Conservation (phyloP, 2,329 filamentous ascomycete genomes). For the Penicillium paneum region DNA sequence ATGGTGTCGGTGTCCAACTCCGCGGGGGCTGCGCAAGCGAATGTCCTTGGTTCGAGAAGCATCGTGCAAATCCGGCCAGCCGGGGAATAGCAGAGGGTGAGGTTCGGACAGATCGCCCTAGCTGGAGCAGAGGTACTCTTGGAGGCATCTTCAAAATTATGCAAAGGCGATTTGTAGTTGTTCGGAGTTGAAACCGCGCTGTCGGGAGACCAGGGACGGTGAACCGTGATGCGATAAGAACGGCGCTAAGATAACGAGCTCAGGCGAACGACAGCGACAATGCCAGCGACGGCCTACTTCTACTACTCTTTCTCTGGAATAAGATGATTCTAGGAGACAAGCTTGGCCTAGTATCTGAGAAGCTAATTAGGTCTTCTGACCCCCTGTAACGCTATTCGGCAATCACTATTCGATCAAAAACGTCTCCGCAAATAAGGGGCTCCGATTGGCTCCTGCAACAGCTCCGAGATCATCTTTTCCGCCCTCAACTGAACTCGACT, state of each 20-base stretch:
- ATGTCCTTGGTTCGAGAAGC: slow-evolving; percentile 30
- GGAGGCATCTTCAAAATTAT: slow-evolving; percentile 24
- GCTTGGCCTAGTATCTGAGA: neutral
- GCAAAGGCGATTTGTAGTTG: neutral
- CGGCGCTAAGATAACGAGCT: slow-evolving; percentile 19
- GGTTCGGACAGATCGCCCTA: slow-evolving; percentile 20
- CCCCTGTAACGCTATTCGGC: neutral
- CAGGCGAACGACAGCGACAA: neutral
- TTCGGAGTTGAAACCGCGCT: slow-evolving; percentile 2
- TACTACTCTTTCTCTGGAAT: neutral
- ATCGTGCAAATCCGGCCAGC: slow-evolving; percentile 18
- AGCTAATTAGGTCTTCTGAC: neutral
- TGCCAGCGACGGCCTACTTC: neutral
- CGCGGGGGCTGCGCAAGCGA: slow-evolving; percentile 35
- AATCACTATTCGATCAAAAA: neutral
- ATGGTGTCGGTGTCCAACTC: slow-evolving; percentile 52
- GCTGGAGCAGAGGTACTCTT: slow-evolving; percentile 20
- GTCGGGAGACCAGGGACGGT: slow-evolving; percentile 4
- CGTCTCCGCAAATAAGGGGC: slow-evolving; percentile 17
- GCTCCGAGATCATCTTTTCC: slow-evolving; percentile 10
- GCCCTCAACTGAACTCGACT: neutral
- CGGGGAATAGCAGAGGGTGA: slow-evolving; percentile 4
- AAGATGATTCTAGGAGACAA: too few relatives aligned
- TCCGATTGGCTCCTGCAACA: slow-evolving; percentile 15
- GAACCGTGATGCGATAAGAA: slow-evolving; percentile 14